Evolutionary conservation across 179 eudicot genomes (phyloP), one percentile per base, ranked within the genome.

Genomic region (Camellia oleifera): DNA sequence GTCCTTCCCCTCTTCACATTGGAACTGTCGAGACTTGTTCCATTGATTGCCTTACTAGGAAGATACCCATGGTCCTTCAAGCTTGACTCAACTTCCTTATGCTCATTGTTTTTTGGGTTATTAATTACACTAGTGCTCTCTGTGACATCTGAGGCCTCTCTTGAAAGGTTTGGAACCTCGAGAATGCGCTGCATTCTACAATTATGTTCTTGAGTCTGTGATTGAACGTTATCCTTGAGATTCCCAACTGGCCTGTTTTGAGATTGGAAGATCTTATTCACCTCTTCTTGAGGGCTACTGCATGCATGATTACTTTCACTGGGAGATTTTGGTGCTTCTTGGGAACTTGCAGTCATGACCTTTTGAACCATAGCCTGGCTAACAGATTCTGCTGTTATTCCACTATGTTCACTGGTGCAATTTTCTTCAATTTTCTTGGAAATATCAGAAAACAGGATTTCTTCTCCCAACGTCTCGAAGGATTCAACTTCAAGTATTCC

Each of bases 391-490:
- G 84, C 83, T 40, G 91, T 89, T 63, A 80, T 58, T 74, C 79
- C 89, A 87, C 89, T 89, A 81, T 86, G 90, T 75, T 86, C 94
- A 64, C 87, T 81, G 18, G 69, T 44, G 40, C 82, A 75, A 81
- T 77, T 80, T 68, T 88, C 89, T 83, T 86, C 86, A 23, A 80
- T 86, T 60, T 78, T 81, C 70, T 71, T 70, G 73, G 82, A 81
- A 53, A 56, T 56, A 79, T 79, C 81, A 17, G 85, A 81, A 45
- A 69, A 83, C 78, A 64, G 81, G 80, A 84, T 89, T 62, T 84
- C 91, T 80, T 81, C 84, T 54, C 72, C 81, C 32, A 82, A 26
- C 70, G 78, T 71, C 52, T 81, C 88, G 23, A 78, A 12, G 69
- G 82, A 78, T 73, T 82, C 85, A 69, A 60, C 58, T 75, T 81